phyloP scores from a whole-genome alignment of 352 stramenopile species.

The Phytophthora fragariaefolia region DNA sequence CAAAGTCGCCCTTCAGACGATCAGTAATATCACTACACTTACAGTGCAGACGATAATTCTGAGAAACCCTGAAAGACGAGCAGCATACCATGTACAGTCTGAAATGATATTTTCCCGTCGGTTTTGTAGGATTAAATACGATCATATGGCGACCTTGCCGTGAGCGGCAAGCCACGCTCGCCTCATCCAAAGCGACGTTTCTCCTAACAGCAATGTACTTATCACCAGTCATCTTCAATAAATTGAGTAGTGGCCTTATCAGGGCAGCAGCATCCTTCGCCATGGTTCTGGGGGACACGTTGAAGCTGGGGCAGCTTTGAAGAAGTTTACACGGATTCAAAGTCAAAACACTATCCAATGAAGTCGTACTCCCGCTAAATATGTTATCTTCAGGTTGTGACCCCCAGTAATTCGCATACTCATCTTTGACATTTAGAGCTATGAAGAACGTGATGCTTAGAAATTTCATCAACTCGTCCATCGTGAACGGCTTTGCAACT shows the following conservation, averaged over 20 bases:
- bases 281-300: too few relatives aligned
- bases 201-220: neutral
- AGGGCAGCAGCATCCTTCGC: too few relatives aligned
- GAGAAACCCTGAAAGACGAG: neutral
- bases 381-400: too few relatives aligned
- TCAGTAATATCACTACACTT: conserved; percentile 25
- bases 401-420: too few relatives aligned
- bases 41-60: conserved; percentile 31
- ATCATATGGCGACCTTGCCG: conserved; percentile 3
- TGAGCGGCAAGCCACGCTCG: conserved; percentile 1
- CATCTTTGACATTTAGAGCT: too few relatives aligned
- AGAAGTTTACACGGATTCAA: too few relatives aligned
- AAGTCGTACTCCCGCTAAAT: too few relatives aligned
- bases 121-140: conserved; percentile 4
- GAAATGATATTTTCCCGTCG: conserved; percentile 15
- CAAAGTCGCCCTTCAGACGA: conserved; percentile 17
- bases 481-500: too few relatives aligned
- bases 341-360: too few relatives aligned
- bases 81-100: conserved; percentile 7
- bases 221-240: neutral
- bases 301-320: too few relatives aligned
- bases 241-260: neutral
- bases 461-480: too few relatives aligned
- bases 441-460: too few relatives aligned
- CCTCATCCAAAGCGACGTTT: conserved; percentile 8